phyloP scores from a whole-genome alignment of 805 yeast species.

The Barnettozyma sucrosica region DNA sequence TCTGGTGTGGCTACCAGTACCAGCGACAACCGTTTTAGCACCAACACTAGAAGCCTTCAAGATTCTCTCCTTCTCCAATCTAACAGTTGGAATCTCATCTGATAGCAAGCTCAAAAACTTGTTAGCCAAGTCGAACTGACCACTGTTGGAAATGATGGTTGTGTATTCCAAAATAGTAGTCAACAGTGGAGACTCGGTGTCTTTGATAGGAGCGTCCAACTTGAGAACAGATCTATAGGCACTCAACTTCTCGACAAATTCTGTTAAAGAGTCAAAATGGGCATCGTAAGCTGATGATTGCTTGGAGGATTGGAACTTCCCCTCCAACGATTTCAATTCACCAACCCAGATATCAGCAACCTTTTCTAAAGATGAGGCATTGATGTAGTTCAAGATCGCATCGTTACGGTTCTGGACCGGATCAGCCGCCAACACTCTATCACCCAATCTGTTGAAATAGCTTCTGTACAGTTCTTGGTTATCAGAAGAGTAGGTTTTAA shows the following conservation, averaged over 20 bases:
- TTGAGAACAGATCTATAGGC: conserved; percentile 56
- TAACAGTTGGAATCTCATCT: conserved; percentile 61
- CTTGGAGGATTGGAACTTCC: conserved; percentile 32
- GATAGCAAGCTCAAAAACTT: conserved; percentile 69
- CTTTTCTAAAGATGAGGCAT: conserved; percentile 76
- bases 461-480: conserved; percentile 44
- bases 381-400: conserved; percentile 73
- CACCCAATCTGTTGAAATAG: conserved; percentile 67
- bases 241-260: conserved; percentile 77
- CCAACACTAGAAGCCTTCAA: conserved; percentile 50
- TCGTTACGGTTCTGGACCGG: conserved; percentile 52
- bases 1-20: conserved; percentile 11
- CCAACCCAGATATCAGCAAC: conserved; percentile 78
- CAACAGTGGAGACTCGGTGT: conserved; percentile 28
- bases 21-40: conserved; percentile 14
- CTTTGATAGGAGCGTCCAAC: conserved; percentile 23
- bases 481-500: conserved; percentile 45
- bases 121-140: conserved; percentile 77
- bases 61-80: conserved; percentile 74
- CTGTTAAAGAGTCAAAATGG: conserved; percentile 72
- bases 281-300: conserved; percentile 69
- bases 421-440: conserved; percentile 52
- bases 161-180: conserved; percentile 75
- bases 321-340: conserved; percentile 53
- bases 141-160: conserved; percentile 70